Base-by-base conservation (phyloP, 2,329 filamentous ascomycete genomes). In the Ambrosiella beaveri region DNA sequence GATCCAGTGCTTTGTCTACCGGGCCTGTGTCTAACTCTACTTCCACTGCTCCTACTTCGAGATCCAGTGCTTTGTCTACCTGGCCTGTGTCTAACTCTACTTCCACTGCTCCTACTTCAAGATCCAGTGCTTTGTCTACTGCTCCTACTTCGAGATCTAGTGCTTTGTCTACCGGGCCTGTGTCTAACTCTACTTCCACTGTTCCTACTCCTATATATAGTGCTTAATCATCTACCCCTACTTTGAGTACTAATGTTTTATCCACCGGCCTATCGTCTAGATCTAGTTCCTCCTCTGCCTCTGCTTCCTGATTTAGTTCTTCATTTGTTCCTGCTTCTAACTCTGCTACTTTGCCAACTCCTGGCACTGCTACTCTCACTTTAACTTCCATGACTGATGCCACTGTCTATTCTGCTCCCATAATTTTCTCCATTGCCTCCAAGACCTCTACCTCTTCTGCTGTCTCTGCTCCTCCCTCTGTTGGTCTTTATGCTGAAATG, bases 381-480 rank as follows among this genome's bases (percentile, higher is more conserved):
- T 54, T n/a, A 11, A 54, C 52, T 27, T 7, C 19, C 13, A 41
- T 38, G 12, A 11, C 52, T 27, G 19, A n/a, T 36, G 52, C 1
- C 9, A n/a, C 15, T 8, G 9, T 37, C 11, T 8, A 1, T 13
- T 54, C 37, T 13, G 3, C 54, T 15, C 54, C 54, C 5, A 37
- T 13, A 12, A 55, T 41, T 15, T 41, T 55, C 44, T 54, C 37
- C 6, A 59, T 44, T 15, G 15, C 45, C 12, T 51, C 51, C 17
- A 59, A 51, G 51, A 59, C 52, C 11, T 27, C 15, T 15, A 27
- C 41, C 9, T 56, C 45, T 50, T 50, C 7, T 45, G 41, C n/a
- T 15, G 38, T 19, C 13, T 13, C 44, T 5, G 44, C 52, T 11
- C 36, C 52, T 7, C 27, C 40, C 17, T 40, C 52, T 1, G 38